These are phyloP conservation scores for Gnaphalium uliginosum DNA, from an alignment of 129 eudicot species.

Conservation along the genomic window DNA sequence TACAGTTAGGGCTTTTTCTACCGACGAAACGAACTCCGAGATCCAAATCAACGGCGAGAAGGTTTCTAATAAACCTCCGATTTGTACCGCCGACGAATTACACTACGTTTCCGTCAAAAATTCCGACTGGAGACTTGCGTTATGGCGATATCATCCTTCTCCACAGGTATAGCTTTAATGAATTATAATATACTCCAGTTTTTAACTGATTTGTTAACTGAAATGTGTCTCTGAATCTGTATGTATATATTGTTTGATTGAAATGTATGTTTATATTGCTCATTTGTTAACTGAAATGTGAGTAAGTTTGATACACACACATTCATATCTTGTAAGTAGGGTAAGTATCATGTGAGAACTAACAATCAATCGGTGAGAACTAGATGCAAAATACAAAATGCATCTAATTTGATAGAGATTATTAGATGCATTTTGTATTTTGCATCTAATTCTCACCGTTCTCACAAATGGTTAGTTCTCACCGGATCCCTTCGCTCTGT, in stretches of 20 bases:
- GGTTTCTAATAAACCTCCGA: conserved; percentile 61
- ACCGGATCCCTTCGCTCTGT: too few species aligned
- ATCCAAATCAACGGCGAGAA: conserved; percentile 31
- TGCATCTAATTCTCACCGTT: too few species aligned
- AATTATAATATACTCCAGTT: background rate
- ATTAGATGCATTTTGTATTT: too few species aligned
- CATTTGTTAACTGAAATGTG: background rate
- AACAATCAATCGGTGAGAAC: too few species aligned
- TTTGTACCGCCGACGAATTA: conserved; percentile 93
- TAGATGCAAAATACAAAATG: too few species aligned
- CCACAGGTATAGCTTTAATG: conserved; percentile 46
- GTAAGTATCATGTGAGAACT: too few species aligned
- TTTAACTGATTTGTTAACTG: background rate
- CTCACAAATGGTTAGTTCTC: too few species aligned
- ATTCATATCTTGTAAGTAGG: too few species aligned
- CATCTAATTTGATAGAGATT: too few species aligned
- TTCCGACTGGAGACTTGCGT: conserved; percentile 85
- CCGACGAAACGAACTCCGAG: conserved; percentile 21
- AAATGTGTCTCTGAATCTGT: background rate
- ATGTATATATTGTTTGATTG: background rate
- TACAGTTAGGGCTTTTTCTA: conserved; percentile 49
- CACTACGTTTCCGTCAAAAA: conserved; percentile 70
- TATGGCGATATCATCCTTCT: conserved; percentile 84
- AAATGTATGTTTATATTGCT: too few species aligned
- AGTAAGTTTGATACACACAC: too few species aligned